Percentiles rank a stretch among this genome's conserved stretches.
These are phyloP conservation scores for Lipomyces mesembrius DNA, from an alignment of 805 yeast genomes.

Conservation along the genomic window DNA sequence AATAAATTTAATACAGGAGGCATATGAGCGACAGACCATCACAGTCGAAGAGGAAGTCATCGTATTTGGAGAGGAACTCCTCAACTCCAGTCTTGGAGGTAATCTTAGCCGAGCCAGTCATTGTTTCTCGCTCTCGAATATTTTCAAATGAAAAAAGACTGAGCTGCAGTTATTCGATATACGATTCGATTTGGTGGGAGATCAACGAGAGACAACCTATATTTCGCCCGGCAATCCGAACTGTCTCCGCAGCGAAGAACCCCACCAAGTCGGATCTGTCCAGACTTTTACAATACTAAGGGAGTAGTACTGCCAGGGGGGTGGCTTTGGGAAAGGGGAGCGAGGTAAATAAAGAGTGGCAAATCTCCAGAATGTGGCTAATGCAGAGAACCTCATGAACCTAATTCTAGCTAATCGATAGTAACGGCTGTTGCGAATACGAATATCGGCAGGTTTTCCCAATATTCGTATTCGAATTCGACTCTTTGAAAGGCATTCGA, in stretches of 20 bases:
- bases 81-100: slow-evolving; percentile 55
- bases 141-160: neutral
- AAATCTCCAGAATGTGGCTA: too few species aligned
- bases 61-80: slow-evolving; percentile 65
- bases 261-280: neutral
- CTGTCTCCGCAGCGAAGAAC: neutral
- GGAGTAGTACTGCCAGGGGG: neutral
- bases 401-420: too few species aligned
- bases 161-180: neutral
- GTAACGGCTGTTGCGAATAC: too few species aligned
- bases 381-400: too few species aligned
- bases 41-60: slow-evolving; percentile 91
- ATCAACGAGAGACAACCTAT: neutral
- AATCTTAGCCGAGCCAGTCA: slow-evolving; percentile 53
- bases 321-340: too few species aligned
- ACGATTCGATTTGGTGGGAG: neutral
- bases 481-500: too few species aligned
- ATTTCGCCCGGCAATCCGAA: too few species aligned
- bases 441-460: too few species aligned
- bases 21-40: slow-evolving; percentile 55
- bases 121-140: neutral
- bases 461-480: too few species aligned
- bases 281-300: neutral
- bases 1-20: neutral
- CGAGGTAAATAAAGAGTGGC: too few species aligned